Base-by-base conservation (phyloP, 2,329 filamentous ascomycete species). In the Bertia moriformis region DNA sequence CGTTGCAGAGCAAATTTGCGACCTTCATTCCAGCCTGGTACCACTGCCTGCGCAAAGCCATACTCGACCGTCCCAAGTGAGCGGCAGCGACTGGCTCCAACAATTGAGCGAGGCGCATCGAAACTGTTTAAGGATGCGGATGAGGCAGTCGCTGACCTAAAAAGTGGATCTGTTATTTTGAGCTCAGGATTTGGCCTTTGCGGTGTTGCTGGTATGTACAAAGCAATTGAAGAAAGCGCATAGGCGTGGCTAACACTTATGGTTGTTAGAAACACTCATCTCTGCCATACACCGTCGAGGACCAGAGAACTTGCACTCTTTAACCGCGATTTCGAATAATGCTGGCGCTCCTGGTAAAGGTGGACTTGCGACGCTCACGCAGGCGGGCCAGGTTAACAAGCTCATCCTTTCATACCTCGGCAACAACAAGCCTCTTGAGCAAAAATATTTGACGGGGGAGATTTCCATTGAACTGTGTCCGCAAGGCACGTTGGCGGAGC, bases 111-210 rank as follows among this genome's bases (percentile, higher is more conserved):
- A 3, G 54, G 54, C 4, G 56, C 45, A 1, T 69, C 66, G 1
- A 73, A 73, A 48, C 47, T 72, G 1, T 71, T 59, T 46, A 52
- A 53, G 3, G 71, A 65, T 3, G 79, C 80, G 14, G 77, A 80
- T 44, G 73, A 73, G 32, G 83, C 83, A 4, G 71, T 87, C 30
- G 70, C 73, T 2, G 82, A 85, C 51, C 62, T 88, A 41, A 65
- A 78, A 52, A 78, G 80, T 48, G 73, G 82, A 40, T 77, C 74
- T 10, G 82, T 73, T 0, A 65, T 89, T 24, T 63, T 89, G 40
- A 85, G 82, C 51, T 78, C 83, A 14, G 84, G 83, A 1, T 89
- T 89, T 54, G 84, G 84, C n/a, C 69, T 89, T 12, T 88, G 81
- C 48, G 83, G 83, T 46, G 79, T 87, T 14, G 74, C 78, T 40